Conservation (phyloP, 306 rosid genomes). For the Adenanthera pavonina region DNA sequence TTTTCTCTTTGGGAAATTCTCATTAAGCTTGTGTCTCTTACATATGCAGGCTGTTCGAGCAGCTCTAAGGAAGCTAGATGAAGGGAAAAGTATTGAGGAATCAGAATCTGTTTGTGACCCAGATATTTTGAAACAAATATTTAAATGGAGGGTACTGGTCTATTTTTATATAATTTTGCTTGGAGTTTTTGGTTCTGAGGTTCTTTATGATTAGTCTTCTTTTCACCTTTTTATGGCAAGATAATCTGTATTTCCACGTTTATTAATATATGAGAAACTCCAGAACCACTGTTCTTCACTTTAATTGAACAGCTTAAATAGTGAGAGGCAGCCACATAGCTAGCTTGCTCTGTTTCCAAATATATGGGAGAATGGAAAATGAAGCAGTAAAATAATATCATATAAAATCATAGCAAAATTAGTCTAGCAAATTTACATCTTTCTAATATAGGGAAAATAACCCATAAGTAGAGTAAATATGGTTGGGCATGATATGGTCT, state of each 20-base stretch:
- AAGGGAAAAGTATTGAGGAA: conserved; percentile 66
- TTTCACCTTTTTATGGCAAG: conserved; percentile 10
- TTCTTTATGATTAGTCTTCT: conserved; percentile 26
- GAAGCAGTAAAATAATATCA: no score
- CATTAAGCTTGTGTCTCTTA: conserved; percentile 26
- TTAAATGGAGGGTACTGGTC: conserved; percentile 80
- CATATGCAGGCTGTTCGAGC: conserved; percentile 76
- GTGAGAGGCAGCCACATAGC: no score
- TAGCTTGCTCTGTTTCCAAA: no score
- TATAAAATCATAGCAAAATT: no score
- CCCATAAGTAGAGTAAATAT: no score
- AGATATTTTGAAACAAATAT: conserved; percentile 67
- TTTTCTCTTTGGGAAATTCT: not conserved
- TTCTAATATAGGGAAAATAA: no score
- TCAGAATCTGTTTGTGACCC: conserved; percentile 81
- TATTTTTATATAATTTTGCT: conserved; percentile 18
- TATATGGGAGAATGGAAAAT: no score
- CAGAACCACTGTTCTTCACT: no score
- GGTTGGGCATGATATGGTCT: no score
- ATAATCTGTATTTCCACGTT: not conserved
- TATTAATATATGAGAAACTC: no score
- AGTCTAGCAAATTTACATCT: no score
- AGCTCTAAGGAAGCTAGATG: conserved; percentile 71
- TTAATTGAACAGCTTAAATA: no score
- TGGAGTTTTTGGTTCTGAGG: conserved; percentile 1